Evolutionary conservation across 768 basidiomycete species (phyloP).

Genomic region (Porpolomopsis calyptriformis): DNA sequence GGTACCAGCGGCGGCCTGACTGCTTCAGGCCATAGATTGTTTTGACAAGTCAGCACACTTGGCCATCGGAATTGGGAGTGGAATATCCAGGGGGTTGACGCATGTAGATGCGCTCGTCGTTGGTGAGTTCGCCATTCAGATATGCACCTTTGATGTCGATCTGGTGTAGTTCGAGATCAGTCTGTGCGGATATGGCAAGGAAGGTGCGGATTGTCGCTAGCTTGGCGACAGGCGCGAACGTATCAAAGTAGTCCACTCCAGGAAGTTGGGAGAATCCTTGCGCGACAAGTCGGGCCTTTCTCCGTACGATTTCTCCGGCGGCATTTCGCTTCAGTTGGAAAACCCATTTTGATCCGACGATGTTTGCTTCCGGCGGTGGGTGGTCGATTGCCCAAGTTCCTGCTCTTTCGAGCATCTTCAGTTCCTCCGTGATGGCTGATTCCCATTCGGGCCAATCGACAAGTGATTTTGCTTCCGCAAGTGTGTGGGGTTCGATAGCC

Average conservation of each 20-base stretch:
- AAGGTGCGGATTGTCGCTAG: conserved; percentile 8
- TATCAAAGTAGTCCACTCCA: conserved; percentile 23
- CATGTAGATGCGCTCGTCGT: conserved; percentile 24
- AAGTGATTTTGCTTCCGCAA: not conserved
- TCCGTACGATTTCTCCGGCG: conserved; percentile 10
- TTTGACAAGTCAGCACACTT: conserved; percentile 7
- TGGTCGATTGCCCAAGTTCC: conserved; percentile 3
- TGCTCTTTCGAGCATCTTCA: not conserved
- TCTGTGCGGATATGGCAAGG: conserved; percentile 14
- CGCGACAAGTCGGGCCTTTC: conserved; percentile 26
- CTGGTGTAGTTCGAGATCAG: conserved; percentile 2
- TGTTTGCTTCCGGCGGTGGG: not conserved
- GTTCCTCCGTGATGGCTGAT: not conserved
- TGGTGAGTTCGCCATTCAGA: conserved; percentile 13
- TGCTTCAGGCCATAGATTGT: conserved; percentile 12
- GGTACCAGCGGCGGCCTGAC: conserved; percentile 10
- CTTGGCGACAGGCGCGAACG: conserved; percentile 13
- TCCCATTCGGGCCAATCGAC: conserved; percentile 1
- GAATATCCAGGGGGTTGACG: conserved; percentile 15
- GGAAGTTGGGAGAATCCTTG: conserved; percentile 24
- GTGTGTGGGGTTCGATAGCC: not conserved
- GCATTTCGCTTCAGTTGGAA: not conserved
- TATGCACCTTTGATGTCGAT: conserved; percentile 21
- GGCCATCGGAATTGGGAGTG: not conserved
- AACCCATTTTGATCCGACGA: not conserved